These are phyloP conservation scores for Caryopteris hybrid DNA, from an alignment of 305 asterid genomes.

Conservation along the genomic window DNA sequence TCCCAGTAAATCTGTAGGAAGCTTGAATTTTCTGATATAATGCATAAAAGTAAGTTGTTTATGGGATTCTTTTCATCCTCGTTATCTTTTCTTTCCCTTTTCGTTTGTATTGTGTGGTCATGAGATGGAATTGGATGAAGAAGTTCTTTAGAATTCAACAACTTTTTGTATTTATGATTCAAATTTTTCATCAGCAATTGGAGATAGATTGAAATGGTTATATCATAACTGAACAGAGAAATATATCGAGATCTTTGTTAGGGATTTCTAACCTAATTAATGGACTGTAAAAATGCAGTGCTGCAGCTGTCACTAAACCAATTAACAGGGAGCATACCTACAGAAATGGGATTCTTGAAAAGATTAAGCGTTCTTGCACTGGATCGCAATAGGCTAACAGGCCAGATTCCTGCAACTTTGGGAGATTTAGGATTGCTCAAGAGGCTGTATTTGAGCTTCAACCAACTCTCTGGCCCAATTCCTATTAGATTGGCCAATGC, in stretches of 20 bases:
- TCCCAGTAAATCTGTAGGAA: neutral
- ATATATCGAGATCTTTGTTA: neutral
- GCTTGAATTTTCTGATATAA: neutral
- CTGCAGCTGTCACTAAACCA: slow-evolving; percentile 69
- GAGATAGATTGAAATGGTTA: no score
- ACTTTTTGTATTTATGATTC: neutral
- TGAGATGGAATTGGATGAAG: neutral
- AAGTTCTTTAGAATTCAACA: neutral
- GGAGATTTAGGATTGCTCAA: slow-evolving; percentile 46
- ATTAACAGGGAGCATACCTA: slow-evolving; percentile 69
- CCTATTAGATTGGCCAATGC: slow-evolving; percentile 41
- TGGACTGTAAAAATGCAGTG: slow-evolving; percentile 42
- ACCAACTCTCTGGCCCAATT: slow-evolving; percentile 74
- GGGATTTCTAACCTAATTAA: neutral
- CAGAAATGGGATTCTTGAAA: slow-evolving; percentile 47
- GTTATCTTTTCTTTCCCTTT: neutral
- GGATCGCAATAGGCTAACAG: slow-evolving; percentile 48
- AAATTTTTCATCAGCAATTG: neutral
- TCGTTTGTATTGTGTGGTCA: neutral
- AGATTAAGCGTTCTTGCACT: slow-evolving; percentile 52
- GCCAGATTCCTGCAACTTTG: slow-evolving; percentile 54
- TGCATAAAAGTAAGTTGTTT: neutral
- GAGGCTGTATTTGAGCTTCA: slow-evolving; percentile 52
- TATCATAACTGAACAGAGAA: neutral
- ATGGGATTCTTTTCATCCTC: neutral